phyloP scores from a whole-genome alignment of 768 basidiomycete species.

The Tylopilus balloui region DNA sequence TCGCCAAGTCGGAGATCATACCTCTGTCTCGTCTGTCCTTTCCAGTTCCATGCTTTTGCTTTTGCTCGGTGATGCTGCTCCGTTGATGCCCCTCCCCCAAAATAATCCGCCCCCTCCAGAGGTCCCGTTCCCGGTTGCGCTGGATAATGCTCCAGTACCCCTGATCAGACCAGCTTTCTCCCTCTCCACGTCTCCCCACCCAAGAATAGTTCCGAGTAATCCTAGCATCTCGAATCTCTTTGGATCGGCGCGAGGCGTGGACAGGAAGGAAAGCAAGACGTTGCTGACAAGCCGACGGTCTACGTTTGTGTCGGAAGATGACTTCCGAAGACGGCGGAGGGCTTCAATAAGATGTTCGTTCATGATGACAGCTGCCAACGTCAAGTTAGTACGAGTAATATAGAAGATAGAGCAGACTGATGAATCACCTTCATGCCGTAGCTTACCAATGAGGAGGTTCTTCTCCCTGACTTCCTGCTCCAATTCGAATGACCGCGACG shows the following conservation, averaged over 20 bases:
- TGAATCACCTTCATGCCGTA: conserved; percentile 84
- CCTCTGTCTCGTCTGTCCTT: conserved; percentile 84
- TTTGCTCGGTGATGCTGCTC: conserved; percentile 27
- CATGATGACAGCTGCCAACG: conserved; percentile 75
- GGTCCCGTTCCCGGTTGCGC: conserved; percentile 23
- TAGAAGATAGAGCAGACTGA: conserved; percentile 11
- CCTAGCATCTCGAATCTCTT: conserved; percentile 97
- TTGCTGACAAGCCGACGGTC: conserved; percentile 94
- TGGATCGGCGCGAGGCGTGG: conserved; percentile 83
- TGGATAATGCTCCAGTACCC: conserved; percentile 49
- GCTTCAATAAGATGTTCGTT: conserved; percentile 98
- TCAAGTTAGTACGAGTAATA: conserved; percentile 1
- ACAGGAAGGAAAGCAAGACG: conserved; percentile 84
- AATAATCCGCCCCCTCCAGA: conserved; percentile 20
- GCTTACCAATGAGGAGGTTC: conserved; percentile 87
- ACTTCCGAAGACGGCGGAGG: conserved; percentile 85
- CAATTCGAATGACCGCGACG: conserved; percentile 62
- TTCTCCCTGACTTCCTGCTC: conserved; percentile 96
- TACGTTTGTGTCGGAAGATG: conserved; percentile 81
- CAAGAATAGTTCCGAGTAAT: conserved; percentile 83
- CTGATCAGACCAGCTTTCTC: conserved; percentile 70
- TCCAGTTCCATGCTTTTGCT: conserved; percentile 53
- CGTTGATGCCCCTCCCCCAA: conserved; percentile 22
- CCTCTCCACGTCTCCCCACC: conserved; percentile 87
- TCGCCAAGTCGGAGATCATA: conserved; percentile 26